Base-by-base conservation (phyloP, 768 basidiomycete species). In the Pleurotus tuoliensis region DNA sequence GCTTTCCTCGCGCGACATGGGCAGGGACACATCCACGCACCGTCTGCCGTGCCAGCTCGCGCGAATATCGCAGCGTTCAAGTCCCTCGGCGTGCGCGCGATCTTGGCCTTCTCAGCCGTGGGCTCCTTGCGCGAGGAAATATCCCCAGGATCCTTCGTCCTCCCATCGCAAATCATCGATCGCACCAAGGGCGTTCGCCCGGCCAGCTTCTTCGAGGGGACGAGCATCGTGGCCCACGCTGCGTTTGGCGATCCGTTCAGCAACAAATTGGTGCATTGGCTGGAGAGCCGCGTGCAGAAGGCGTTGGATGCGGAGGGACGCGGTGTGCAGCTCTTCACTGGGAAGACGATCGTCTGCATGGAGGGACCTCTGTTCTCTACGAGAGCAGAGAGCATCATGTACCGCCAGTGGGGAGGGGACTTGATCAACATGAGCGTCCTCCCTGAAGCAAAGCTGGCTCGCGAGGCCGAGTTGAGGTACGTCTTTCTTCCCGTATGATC, bases 351-450 rank as follows among this genome's bases (percentile, higher is more conserved):
- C 56, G 88, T 98, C 47, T 94, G 92, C 67, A 98, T 98, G 93
- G 94, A 98, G 68, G 95, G 95, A 48, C 91, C 91, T 30, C 94
- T 94, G 72, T 99, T 99, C 78, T 96, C 94, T 55, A 99, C 96
- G n/a, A 77, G 96, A 38, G 96, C 96, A 15, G 96, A 99, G 81
- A 94, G 92, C 65, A 64, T 82, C 64, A 94, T 97, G 94, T 97
- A 98, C 70, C 80, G 94, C 18, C 78, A 80, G 47, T 95, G 92
- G 90, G 96, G 96, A 7, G 92, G 85, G 5, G 92, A 96, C 69
- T 73, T 96, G 66, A 95, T 96, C 73, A 95, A 98, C 71, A 99
- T 99, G 96, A 96, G 91, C 57, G 91, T 91, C 40, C 75, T 98
- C 24, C 97, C 97, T 1, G 96, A 99, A 73, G 86, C 95, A n/a